These are phyloP conservation scores for Pyrenula massariospora DNA, from an alignment of 495 filamentous ascomycete species.

Conservation along the genomic window DNA sequence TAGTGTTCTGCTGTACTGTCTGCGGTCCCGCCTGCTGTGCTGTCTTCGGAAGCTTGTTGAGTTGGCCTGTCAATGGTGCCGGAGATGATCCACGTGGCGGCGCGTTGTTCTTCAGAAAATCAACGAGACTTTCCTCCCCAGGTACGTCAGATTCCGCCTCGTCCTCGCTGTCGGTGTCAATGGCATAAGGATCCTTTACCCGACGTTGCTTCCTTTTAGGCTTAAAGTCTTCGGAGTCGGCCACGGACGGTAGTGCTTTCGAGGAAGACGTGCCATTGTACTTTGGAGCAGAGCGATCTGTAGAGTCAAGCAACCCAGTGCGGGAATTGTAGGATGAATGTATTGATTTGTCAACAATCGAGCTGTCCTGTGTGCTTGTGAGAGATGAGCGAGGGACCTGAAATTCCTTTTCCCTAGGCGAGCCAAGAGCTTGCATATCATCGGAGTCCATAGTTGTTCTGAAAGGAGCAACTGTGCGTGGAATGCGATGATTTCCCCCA, in stretches of 20 bases:
- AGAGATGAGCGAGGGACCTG: constrained; percentile 21
- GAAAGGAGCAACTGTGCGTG: constrained; percentile 77
- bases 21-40: constrained; percentile 32
- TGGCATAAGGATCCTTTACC: constrained; percentile 80
- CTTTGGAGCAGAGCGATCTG: constrained; percentile 12
- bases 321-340: constrained; percentile 44
- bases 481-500: constrained; percentile 50
- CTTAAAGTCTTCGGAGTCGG: constrained; percentile 13
- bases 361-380: constrained; percentile 30
- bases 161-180: constrained; percentile 77
- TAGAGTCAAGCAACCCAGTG: constrained; percentile 40
- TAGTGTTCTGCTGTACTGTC: constrained; percentile 25
- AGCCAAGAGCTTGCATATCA: constrained; percentile 41
- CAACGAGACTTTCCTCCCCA: constrained; percentile 60
- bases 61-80: not conserved
- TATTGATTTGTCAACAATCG: constrained; percentile 30
- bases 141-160: constrained; percentile 57
- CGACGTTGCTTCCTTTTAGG: constrained; percentile 58
- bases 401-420: constrained; percentile 10
- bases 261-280: constrained; percentile 5
- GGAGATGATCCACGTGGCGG: constrained; percentile 38
- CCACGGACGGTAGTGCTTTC: constrained; percentile 4
- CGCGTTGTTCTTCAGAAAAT: constrained; percentile 76
- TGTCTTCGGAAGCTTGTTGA: constrained; percentile 13
- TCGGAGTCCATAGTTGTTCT: constrained; percentile 78